These are phyloP conservation scores for Acer saccharum DNA, from an alignment of 345 rosid species.

Conservation along the genomic window DNA sequence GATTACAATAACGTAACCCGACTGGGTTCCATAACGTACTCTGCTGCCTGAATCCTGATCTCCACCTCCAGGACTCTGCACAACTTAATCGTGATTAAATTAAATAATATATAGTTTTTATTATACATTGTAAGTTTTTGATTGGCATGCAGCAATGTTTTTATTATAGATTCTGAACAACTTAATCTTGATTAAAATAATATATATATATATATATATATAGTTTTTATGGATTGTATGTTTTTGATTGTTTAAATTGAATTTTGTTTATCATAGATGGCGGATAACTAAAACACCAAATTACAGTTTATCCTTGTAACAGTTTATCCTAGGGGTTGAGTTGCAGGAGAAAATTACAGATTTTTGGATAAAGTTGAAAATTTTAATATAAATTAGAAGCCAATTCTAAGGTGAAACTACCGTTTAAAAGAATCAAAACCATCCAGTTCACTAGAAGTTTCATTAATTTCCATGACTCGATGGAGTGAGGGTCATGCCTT, in stretches of 20 bases:
- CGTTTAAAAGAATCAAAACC: too few relatives aligned
- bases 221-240: too few relatives aligned
- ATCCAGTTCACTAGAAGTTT: too few relatives aligned
- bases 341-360: too few relatives aligned
- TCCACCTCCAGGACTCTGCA: neutral
- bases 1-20: constrained; percentile 59
- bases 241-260: neutral
- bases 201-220: too few relatives aligned
- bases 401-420: too few relatives aligned
- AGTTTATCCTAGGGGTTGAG: neutral
- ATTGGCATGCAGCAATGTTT: neutral
- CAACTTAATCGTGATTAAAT: neutral
- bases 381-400: too few relatives aligned
- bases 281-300: neutral
- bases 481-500: too few relatives aligned
- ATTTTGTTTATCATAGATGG: neutral
- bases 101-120: neutral
- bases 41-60: neutral
- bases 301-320: neutral
- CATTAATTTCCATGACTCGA: too few relatives aligned
- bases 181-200: too few relatives aligned
- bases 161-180: too few relatives aligned
- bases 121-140: neutral
- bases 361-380: too few relatives aligned
- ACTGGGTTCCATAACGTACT: constrained; percentile 32